Base-by-base conservation (phyloP, 768 basidiomycete species). In the Rhodosporidiobolus odoratus region DNA sequence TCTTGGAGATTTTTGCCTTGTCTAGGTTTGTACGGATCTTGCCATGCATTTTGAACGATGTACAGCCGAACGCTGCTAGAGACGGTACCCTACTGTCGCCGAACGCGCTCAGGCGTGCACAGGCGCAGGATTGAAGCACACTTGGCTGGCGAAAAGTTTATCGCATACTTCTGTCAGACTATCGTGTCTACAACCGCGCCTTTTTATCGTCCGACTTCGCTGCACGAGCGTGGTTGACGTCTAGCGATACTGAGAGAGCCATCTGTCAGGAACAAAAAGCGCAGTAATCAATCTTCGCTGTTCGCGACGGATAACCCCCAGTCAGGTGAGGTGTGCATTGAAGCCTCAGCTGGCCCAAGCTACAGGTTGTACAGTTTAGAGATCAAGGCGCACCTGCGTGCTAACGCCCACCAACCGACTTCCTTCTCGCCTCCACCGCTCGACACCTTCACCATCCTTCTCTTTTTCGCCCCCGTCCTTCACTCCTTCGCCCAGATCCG, bases 301-400 rank as follows among this genome's bases (percentile, higher is more conserved):
- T 16, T 4, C 21, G 15, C 32, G 59, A n/a, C 12, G 4, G 27
- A 2, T 23, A 4, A 47, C n/a, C n/a, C n/a, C n/a, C n/a, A n/a
- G n/a, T n/a, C n/a, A n/a, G n/a, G n/a, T 34, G 19, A 32, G 47
- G 16, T 8, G 35, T 53, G 10, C 23, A 4, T 2, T 23, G 12
- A 0, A n/a, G 2, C 19, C 2, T 45, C 43, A 23, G 7, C 48
- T 19, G 21, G 21, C 48, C 12, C 9, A 10, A 12, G 12, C 21
- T 50, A 23, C 48, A n/a, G 12, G 12, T 23, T 8, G 12, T 50
- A 19, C 9, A 53, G 52, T 23, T 34, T 5, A 17, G 47, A 37
- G 43, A 8, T 15, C n/a, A 23, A 12, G 32, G 17, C 68, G 58
- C 41, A 70, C 69, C 70, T 72, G 70, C 19, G 71, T 72, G n/a